These are phyloP conservation scores for Hebeloma cylindrosporum DNA, from an alignment of 768 basidiomycete species.

Conservation along the genomic window DNA sequence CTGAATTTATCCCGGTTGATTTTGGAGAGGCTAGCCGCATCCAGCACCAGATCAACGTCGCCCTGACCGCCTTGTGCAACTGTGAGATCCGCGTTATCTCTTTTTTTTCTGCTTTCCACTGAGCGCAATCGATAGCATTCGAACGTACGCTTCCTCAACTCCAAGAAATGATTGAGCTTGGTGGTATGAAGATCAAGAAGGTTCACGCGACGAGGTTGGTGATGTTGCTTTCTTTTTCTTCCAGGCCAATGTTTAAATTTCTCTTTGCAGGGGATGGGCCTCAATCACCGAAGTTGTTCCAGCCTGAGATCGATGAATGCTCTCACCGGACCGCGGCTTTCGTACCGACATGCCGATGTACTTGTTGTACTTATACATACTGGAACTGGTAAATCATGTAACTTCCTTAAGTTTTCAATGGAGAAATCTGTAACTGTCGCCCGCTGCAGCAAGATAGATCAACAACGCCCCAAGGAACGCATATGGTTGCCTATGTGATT, in stretches of 20 bases:
- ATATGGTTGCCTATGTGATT: too few relatives aligned
- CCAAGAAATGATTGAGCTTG: slow-evolving; percentile 36
- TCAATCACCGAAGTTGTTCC: slow-evolving; percentile 38
- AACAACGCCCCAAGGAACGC: too few relatives aligned
- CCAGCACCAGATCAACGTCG: slow-evolving; percentile 38
- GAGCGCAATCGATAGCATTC: slow-evolving; percentile 26
- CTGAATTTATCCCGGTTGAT: slow-evolving; percentile 36
- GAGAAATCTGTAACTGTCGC: too few relatives aligned
- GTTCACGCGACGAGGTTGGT: slow-evolving; percentile 38
- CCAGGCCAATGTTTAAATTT: not conserved
- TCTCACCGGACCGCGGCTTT: too few relatives aligned
- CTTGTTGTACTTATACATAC: too few relatives aligned
- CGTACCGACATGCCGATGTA: too few relatives aligned
- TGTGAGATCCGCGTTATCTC: slow-evolving; percentile 19
- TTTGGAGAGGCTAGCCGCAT: slow-evolving; percentile 39
- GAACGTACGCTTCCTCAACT: slow-evolving; percentile 37
- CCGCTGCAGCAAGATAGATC: too few relatives aligned
- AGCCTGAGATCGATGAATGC: slow-evolving; percentile 12
- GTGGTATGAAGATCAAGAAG: slow-evolving; percentile 37
- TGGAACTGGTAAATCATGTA: too few relatives aligned
- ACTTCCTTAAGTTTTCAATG: too few relatives aligned
- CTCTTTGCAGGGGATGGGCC: slow-evolving; percentile 32
- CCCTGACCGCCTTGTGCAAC: slow-evolving; percentile 36
- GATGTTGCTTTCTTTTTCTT: not conserved
- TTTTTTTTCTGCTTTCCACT: not conserved